Conservation (phyloP, 139 green algal genomes). For the Volvox reticuliferus region DNA sequence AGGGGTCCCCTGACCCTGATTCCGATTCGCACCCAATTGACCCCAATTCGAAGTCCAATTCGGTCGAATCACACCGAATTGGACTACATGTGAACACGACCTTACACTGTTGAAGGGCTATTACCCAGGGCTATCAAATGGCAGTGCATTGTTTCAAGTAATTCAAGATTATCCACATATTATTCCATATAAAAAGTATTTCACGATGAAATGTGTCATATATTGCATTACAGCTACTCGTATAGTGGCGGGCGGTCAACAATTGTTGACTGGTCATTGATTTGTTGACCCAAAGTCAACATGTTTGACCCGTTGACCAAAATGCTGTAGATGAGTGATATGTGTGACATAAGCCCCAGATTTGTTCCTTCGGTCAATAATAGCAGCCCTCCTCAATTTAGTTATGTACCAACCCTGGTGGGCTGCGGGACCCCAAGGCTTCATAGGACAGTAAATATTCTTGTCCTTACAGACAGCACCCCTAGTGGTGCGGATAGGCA, state of each 20-base stretch:
- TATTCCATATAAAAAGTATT: no score
- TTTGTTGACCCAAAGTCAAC: slow-evolving; percentile 6
- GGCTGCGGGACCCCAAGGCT: background rate
- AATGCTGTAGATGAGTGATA: slow-evolving; percentile 5
- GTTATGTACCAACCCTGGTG: background rate
- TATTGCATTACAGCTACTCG: no score
- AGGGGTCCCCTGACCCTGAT: no score
- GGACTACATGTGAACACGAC: no score
- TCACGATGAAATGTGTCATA: no score
- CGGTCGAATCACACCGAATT: no score
- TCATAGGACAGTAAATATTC: slow-evolving; percentile 13
- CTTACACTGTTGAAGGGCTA: no score
- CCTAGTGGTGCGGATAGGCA: background rate
- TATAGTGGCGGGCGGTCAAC: background rate
- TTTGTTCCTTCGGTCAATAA: slow-evolving; percentile 6
- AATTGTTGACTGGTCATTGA: background rate
- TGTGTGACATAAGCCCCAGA: slow-evolving; percentile 16
- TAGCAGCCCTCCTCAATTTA: slow-evolving; percentile 10
- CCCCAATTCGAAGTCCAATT: no score
- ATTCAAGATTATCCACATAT: no score
- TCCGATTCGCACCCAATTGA: no score
- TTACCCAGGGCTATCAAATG: no score
- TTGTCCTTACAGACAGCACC: background rate
- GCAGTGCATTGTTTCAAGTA: no score
- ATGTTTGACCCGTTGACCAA: background rate